phyloP scores from a whole-genome alignment of 768 basidiomycete species.

The Glaciozyma martinii region DNA sequence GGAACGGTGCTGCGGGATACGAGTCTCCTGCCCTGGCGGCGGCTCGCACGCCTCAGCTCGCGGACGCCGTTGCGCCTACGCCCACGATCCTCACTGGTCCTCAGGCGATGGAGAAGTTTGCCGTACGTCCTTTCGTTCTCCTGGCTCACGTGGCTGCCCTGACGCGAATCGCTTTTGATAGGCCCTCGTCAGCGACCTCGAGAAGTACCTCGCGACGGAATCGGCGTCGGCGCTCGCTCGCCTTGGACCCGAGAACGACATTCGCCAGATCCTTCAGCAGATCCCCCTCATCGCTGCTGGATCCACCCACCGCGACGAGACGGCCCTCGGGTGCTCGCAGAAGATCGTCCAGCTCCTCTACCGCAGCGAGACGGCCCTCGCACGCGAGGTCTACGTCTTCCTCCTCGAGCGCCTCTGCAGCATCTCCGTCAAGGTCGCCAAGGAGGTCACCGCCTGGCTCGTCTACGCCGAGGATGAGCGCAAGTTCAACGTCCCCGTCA shows the following conservation, averaged over 20 bases:
- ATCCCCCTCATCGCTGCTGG: slow-evolving; percentile 73
- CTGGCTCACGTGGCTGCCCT: slow-evolving; percentile 5
- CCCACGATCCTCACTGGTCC: slow-evolving; percentile 50
- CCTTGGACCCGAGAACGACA: slow-evolving; percentile 73
- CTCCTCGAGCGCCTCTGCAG: slow-evolving; percentile 82
- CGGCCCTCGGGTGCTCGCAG: slow-evolving; percentile 85
- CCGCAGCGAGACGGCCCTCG: slow-evolving; percentile 74
- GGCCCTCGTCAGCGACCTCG: slow-evolving; percentile 56
- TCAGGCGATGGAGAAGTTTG: slow-evolving; percentile 84
- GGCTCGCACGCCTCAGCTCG: slow-evolving; percentile 7
- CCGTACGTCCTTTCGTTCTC: slow-evolving; percentile 44
- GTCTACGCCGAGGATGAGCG: slow-evolving; percentile 97
- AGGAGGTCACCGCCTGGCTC: slow-evolving; percentile 94
- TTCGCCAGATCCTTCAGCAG: slow-evolving; percentile 73
- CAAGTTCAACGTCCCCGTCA: slow-evolving; percentile 92
- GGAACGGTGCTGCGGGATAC: slow-evolving; percentile 23
- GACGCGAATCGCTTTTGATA: slow-evolving; percentile 38
- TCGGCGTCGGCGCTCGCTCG: slow-evolving; percentile 59
- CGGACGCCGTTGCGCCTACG: slow-evolving; percentile 10
- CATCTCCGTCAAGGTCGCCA: slow-evolving; percentile 80
- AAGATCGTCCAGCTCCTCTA: slow-evolving; percentile 92
- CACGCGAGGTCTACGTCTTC: slow-evolving; percentile 75
- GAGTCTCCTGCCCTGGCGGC: slow-evolving; percentile 26
- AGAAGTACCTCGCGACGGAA: slow-evolving; percentile 67
- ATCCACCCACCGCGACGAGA: slow-evolving; percentile 68